These are phyloP conservation scores for Wickerhamomyces tratensis DNA, from an alignment of 805 yeast species.

Conservation along the genomic window DNA sequence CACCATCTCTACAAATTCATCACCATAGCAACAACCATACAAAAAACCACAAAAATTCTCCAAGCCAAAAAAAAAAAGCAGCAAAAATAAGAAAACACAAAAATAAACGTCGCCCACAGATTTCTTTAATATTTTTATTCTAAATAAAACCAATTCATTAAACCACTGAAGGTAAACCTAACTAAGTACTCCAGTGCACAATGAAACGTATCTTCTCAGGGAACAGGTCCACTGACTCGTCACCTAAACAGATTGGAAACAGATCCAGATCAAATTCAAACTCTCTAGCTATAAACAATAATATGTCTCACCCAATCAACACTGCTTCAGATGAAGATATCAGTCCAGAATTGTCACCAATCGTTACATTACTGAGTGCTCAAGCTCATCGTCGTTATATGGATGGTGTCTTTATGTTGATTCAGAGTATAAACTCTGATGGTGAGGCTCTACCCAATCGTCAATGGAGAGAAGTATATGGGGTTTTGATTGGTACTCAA, in stretches of 20 bases:
- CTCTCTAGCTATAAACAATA: background rate
- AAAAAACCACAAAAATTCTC: no score
- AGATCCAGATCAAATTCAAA: slow-evolving; percentile 12
- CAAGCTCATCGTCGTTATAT: slow-evolving; percentile 67
- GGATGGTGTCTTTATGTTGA: slow-evolving; percentile 68
- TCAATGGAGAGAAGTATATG: slow-evolving; percentile 89
- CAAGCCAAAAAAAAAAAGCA: no score
- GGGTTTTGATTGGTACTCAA: slow-evolving; percentile 83
- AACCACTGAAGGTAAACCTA: no score
- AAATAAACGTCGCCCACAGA: no score
- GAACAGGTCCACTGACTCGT: slow-evolving; percentile 9
- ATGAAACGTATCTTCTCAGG: slow-evolving; percentile 18
- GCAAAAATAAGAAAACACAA: no score
- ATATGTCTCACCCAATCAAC: background rate
- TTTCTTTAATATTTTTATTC: no score
- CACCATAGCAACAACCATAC: no score
- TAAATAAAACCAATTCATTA: no score
- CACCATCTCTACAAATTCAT: no score
- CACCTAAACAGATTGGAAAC: slow-evolving; percentile 6
- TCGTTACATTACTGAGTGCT: slow-evolving; percentile 63
- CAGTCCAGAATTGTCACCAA: slow-evolving; percentile 44
- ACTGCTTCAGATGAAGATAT: slow-evolving; percentile 5
- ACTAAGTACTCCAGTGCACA: no score
- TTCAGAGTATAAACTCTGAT: slow-evolving; percentile 69
- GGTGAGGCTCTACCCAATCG: slow-evolving; percentile 75